A percentile compares a stretch with the other conserved stretches of the same genome.
These are phyloP conservation scores for Aspergillus sp. DNA, from an alignment of 2,329 filamentous ascomycete genomes.

Conservation along the genomic window DNA sequence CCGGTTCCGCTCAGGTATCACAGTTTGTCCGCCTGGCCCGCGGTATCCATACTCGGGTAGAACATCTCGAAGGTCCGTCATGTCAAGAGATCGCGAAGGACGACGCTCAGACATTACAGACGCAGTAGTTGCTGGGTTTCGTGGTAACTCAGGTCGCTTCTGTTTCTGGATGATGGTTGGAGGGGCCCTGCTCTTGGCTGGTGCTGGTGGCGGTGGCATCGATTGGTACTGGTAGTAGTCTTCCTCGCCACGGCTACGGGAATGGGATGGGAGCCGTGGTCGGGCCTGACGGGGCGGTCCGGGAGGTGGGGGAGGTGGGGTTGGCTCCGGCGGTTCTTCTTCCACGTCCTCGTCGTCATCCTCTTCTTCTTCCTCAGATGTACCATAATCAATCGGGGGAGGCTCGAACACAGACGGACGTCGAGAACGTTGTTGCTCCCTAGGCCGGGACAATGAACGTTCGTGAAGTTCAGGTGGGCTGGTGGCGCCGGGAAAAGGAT, in stretches of 20 bases:
- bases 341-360: slow-evolving; percentile 26
- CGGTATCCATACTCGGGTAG: slow-evolving; percentile 33
- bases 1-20: slow-evolving; percentile 34
- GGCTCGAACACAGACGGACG: slow-evolving; percentile 36
- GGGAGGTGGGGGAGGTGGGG: slow-evolving; percentile 22
- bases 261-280: slow-evolving; percentile 29
- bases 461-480: slow-evolving; percentile 31
- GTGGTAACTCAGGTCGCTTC: slow-evolving; percentile 31
- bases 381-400: slow-evolving; percentile 34
- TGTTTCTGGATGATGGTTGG: slow-evolving; percentile 40
- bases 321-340: slow-evolving; percentile 27
- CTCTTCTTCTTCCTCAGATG: slow-evolving; percentile 20
- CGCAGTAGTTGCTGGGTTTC: slow-evolving; percentile 32
- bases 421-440: slow-evolving; percentile 32
- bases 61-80: slow-evolving; percentile 32
- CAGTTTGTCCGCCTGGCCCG: slow-evolving; percentile 30
- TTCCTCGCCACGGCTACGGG: slow-evolving; percentile 39
- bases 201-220: slow-evolving; percentile 43
- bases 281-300: slow-evolving; percentile 28
- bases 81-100: slow-evolving; percentile 33
- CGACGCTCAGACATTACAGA: slow-evolving; percentile 31
- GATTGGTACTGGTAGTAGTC: slow-evolving; percentile 39
- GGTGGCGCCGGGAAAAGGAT: slow-evolving; percentile 26
- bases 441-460: slow-evolving; percentile 34
- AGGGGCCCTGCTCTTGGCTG: slow-evolving; percentile 26